These are phyloP conservation scores for Alternaria viburni DNA, from an alignment of 2,329 filamentous ascomycete species.

Conservation along the genomic window DNA sequence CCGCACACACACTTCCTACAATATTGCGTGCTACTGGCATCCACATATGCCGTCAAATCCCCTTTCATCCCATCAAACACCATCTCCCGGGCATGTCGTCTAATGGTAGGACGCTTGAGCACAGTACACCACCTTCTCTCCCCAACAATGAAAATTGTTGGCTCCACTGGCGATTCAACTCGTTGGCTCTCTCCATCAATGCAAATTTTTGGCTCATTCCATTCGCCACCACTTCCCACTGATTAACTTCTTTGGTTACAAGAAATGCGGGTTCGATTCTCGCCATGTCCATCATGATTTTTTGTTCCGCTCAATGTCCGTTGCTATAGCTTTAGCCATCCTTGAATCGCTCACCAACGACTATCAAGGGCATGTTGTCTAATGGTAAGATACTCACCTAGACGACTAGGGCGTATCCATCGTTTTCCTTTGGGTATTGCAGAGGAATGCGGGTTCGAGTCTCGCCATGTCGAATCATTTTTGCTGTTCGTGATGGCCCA, in stretches of 20 bases:
- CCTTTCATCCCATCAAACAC: neutral
- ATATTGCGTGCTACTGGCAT: accelerated
- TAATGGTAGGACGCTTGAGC: neutral
- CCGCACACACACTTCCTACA: neutral
- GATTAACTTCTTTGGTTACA: neutral
- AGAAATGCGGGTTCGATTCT: neutral
- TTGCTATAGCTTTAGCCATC: neutral
- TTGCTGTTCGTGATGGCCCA: neutral
- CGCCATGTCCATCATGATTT: neutral
- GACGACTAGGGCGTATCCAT: too few relatives aligned
- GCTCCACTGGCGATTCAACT: neutral
- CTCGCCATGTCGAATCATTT: neutral
- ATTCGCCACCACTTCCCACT: neutral
- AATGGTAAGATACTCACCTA: neutral
- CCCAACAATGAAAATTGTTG: neutral
- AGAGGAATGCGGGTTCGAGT: neutral
- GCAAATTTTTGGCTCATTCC: neutral
- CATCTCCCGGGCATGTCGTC: neutral
- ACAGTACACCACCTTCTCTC: neutral
- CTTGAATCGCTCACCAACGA: neutral
- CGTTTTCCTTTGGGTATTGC: too few relatives aligned
- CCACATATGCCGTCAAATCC: neutral
- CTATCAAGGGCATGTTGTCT: neutral
- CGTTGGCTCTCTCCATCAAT: neutral
- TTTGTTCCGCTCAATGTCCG: neutral